Base-by-base conservation (phyloP, 2,329 filamentous ascomycete species). In the Xylaria sp. region DNA sequence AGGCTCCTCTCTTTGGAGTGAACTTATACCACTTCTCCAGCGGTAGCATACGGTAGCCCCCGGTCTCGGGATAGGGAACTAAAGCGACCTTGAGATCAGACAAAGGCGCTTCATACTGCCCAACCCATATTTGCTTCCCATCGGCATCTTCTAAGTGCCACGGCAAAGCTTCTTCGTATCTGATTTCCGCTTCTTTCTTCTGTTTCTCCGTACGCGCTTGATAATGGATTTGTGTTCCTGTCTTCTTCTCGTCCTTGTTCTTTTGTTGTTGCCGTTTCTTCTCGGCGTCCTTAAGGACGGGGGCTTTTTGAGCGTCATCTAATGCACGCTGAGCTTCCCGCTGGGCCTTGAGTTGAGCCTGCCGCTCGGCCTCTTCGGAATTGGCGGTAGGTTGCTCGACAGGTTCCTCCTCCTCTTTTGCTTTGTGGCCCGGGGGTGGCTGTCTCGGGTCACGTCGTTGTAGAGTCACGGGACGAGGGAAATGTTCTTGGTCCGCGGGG, bases 61-160 rank as follows among this genome's bases (percentile, higher is more conserved):
- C 85, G 10, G 89, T 86, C 32, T 70, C 65, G 1, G 67, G 70
- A 43, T 89, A 87, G 39, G 93, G 91, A 50, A 93, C 86, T 45
- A 95, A 87, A 62, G 97, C 91, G 72, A 97, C 91, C 59, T 94
- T 93, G 60, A 93, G 90, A 74, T 95, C 91, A 0, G 95, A 97
- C 43, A 98, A 86, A 20, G 94, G 93, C 30, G 92, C 91, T 75
- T 98, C 92, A 74, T 98, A 97, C 65, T 90, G 92, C 52, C 94
- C 96, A 39, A 96, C 90, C 93, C 94, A 98, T 2, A 93, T 92
- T 74, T 97, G 95, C 79, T 95, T 97, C 71, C 94, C 93, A 76
- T 99, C 95, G 46, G 94, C 97, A 78, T 99, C 96, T 78, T 99
- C 96, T 41, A 99, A 81, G 78, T 97, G 94, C 96, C 96, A 99